Base-by-base conservation (phyloP, 148 eudicot genomes). In the Euryodendron excelsum region DNA sequence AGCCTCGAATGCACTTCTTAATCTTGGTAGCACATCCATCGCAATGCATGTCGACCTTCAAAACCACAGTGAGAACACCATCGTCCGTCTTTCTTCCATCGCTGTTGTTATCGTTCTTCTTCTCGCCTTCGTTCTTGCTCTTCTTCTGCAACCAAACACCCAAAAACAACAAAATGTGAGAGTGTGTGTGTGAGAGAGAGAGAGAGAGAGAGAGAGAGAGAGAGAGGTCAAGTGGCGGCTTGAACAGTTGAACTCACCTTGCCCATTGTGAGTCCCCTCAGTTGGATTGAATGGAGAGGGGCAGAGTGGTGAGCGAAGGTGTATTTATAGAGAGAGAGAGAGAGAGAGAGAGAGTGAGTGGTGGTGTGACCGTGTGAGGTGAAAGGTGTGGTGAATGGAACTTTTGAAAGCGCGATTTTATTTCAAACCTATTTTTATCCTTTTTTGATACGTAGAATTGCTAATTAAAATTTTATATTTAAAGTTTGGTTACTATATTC, bases 1-100 rank as follows among this genome's bases (percentile, higher is more conserved):
- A 66, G 0, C 70, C 27, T 25, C 79, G 82, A 36, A 86, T 52
- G 21, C 5, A 28, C 61, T 82, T 91, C 7, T 70, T 39, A 48
- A 87, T 80, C 48, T 73, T 83, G 7, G 72, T 12, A 4, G 80
- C 81, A 17, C 94, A 91, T 0, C 92, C 94, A 0, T 87, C 81
- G 9, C 94, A 91, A 20, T 91, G 94, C 25, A 87, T 33, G n/a
- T 91, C 75, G 0, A 80, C 31, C 73, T 84, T 86, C 12, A 89
- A 55, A 27, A 86, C 82, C 1, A 88, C 83, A 0, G 59, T 72
- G 0, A 47, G 34, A 0, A 66, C 72, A 79, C 60, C 79, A 79
- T 0, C 44, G 81, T 1, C 44, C 61, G 14, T 15, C 37, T 5
- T 56, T n/a, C 34, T 68, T 25, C 68, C 58, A 34, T 33, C 33